Base-by-base conservation (phyloP, 202 grass and related monocot genomes). In the Eragrostis tef region DNA sequence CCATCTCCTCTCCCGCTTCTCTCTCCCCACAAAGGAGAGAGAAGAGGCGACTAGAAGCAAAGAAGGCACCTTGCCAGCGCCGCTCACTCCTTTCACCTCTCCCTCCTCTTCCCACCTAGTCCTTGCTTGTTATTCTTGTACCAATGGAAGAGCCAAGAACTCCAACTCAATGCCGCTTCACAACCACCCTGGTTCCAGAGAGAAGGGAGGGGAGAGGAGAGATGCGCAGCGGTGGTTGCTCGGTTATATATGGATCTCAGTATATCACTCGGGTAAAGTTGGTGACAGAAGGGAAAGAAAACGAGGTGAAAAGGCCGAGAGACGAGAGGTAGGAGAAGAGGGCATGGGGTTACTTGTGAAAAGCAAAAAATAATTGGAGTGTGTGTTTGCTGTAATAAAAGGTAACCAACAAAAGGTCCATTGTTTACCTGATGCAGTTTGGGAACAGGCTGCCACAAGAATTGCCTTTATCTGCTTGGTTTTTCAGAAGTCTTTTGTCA, bases 161-260 rank as follows among this genome's bases (percentile, higher is more conserved):
- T 57, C 70, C 75, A 64, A 84, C 62, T 44, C 70, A 83, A 70
- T 53, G 45, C 24, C 45, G 24, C 74, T 85, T 89, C 79, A 62
- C 83, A 67, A 75, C 73, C 29, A 76, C 79, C 87, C 67, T 52
- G 34, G 59, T 22, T 78, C 67, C 34, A 62, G 51, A 75, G 79
- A 69, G 75, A 44, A 49, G 11, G 56, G 26, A 45, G 80, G 53
- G 72, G 26, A 60, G 26, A 45, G n/a, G 77, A 71, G 64, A 17
- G 49, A 75, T 51, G 74, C 53, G 69, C 79, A 67, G 84, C 6
- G 77, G 77, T 71, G 27, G 81, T 81, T 90, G 80, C 49, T 83
- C 53, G 64, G 64, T 61, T 82, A 83, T 89, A 86, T 89, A 83
- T 54, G 83, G 83, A 86, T 89, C 87, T 89, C 61, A 79, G 81